Evolutionary conservation across 257 asterid species (phyloP).

Genomic region (Perilla frutescens): DNA sequence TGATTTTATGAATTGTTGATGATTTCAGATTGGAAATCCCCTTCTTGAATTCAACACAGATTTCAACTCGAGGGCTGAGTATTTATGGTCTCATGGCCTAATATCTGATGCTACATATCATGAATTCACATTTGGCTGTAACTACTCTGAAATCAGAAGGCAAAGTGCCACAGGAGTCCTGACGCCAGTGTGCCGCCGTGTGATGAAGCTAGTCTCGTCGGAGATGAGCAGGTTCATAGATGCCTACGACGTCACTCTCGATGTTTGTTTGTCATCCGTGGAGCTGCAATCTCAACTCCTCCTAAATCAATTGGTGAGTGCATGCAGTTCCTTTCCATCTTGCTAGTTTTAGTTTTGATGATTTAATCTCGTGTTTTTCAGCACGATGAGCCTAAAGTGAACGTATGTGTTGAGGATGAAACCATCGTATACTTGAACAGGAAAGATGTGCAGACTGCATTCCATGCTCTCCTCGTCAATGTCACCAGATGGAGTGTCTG

Average conservation of each 20-base stretch:
- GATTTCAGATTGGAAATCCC: slow-evolving; percentile 81
- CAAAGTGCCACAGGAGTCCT: slow-evolving; percentile 38
- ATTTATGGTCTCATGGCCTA: slow-evolving; percentile 81
- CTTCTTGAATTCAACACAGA: slow-evolving; percentile 69
- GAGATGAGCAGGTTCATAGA: slow-evolving; percentile 54
- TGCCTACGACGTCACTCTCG: slow-evolving; percentile 70
- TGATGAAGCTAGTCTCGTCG: slow-evolving; percentile 36
- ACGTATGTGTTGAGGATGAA: slow-evolving; percentile 71
- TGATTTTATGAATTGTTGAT: neutral
- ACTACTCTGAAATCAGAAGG: slow-evolving; percentile 58
- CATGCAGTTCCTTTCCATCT: neutral
- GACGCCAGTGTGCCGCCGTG: slow-evolving; percentile 47
- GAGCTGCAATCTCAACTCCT: slow-evolving; percentile 53
- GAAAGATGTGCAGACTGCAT: slow-evolving; percentile 77
- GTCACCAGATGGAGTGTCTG: slow-evolving; percentile 70
- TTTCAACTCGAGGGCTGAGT: slow-evolving; percentile 65
- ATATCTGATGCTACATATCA: slow-evolving; percentile 65
- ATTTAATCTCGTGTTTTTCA: slow-evolving; percentile 18
- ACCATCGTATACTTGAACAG: slow-evolving; percentile 63
- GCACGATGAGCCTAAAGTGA: slow-evolving; percentile 61
- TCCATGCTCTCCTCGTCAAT: slow-evolving; percentile 73
- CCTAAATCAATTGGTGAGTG: slow-evolving; percentile 54
- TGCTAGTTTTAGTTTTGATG: neutral
- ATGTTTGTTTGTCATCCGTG: slow-evolving; percentile 72
- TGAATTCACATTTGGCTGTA: slow-evolving; percentile 57